phyloP scores from a whole-genome alignment of 345 rosid species.

The Crucihimalaya himalaica region DNA sequence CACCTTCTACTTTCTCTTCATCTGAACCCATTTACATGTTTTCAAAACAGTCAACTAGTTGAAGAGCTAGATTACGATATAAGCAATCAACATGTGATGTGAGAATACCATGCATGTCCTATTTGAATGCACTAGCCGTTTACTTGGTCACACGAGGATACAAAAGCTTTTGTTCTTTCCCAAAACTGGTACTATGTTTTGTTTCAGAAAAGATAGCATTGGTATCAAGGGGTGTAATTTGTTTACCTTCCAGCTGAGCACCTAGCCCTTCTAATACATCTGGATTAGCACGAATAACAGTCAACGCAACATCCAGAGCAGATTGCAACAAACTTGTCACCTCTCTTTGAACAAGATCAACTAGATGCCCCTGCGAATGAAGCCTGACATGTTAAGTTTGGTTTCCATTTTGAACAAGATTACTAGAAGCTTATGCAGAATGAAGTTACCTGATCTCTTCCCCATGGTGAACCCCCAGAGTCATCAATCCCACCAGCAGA shows the following conservation, averaged over 20 bases:
- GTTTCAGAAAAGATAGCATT: not conserved
- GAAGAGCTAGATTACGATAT: not conserved
- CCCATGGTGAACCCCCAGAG: constrained; percentile 73
- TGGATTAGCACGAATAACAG: constrained; percentile 83
- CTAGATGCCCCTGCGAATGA: constrained; percentile 69
- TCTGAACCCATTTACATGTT: constrained; percentile 45
- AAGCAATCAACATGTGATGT: not conserved
- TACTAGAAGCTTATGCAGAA: not conserved
- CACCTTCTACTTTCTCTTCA: constrained; percentile 91
- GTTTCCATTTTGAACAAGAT: constrained; percentile 5
- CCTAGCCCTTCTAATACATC: constrained; percentile 90
- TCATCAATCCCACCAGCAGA: constrained; percentile 92
- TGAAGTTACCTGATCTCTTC: constrained; percentile 79
- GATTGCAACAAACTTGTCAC: constrained; percentile 76
- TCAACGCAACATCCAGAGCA: constrained; percentile 68
- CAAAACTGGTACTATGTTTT: not conserved
- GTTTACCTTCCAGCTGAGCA: constrained; percentile 88
- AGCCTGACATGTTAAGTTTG: not conserved
- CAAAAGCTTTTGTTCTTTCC: not conserved
- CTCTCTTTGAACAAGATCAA: constrained; percentile 90
- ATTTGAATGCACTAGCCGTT: not conserved
- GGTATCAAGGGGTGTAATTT: not conserved
- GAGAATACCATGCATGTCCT: not conserved
- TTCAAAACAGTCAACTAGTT: constrained; percentile 11
- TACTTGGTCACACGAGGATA: not conserved